A percentile compares a stretch with the other conserved stretches of the same genome.
These are phyloP conservation scores for Aegilops tauschii DNA, from an alignment of 176 grass and related monocot genomes.

Conservation along the genomic window DNA sequence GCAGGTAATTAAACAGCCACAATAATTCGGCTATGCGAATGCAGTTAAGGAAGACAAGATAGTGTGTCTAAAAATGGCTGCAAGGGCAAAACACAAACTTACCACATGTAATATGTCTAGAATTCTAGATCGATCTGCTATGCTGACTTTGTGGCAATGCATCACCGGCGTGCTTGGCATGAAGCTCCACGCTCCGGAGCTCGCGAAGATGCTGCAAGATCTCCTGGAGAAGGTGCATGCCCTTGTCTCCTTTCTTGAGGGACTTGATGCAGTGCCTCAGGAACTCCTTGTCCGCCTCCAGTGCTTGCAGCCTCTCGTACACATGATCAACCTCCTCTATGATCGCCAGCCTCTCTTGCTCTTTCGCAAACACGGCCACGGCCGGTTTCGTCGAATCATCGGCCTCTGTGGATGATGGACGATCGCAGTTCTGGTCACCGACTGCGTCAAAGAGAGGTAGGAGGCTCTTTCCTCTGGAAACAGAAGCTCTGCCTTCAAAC, in stretches of 20 bases:
- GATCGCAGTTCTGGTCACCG: constrained; percentile 42
- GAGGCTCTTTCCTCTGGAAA: constrained; percentile 66
- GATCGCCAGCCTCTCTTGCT: constrained; percentile 63
- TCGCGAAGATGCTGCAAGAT: constrained; percentile 95
- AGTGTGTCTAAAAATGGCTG: too few relatives aligned
- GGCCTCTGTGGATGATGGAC: not conserved
- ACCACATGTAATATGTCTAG: not conserved
- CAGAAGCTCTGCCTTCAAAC: constrained; percentile 29
- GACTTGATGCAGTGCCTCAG: constrained; percentile 90
- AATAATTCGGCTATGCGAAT: constrained; percentile 10
- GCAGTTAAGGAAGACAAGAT: not conserved
- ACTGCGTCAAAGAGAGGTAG: constrained; percentile 80
- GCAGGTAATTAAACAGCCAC: not conserved
- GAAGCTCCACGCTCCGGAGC: constrained; percentile 71
- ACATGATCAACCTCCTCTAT: constrained; percentile 81
- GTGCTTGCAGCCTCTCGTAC: constrained; percentile 78
- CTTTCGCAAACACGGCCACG: constrained; percentile 17
- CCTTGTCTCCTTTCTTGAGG: constrained; percentile 84
- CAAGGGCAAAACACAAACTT: not conserved
- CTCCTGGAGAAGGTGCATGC: constrained; percentile 87
- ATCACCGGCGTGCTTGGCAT: constrained; percentile 52
- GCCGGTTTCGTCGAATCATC: constrained; percentile 16
- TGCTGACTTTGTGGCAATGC: constrained; percentile 37
- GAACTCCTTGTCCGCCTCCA: constrained; percentile 96
- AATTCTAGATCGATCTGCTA: not conserved